phyloP scores from a whole-genome alignment of 768 basidiomycete species.

The Pisolithus microcarpus region DNA sequence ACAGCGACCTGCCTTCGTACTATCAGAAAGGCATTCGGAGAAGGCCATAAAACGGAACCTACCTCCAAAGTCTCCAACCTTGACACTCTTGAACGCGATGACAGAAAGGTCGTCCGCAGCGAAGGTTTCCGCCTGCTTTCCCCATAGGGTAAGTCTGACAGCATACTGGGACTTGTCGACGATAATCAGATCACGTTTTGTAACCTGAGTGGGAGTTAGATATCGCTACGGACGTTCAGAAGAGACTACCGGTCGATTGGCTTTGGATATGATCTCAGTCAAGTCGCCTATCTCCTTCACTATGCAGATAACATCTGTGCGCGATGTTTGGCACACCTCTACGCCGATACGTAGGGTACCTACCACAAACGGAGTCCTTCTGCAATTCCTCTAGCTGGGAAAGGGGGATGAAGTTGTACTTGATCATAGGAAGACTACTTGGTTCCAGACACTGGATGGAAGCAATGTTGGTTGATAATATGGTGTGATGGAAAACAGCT shows the following conservation, averaged over 20 bases:
- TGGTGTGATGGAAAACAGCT: constrained; percentile 10
- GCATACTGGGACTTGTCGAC: constrained; percentile 78
- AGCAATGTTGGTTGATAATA: constrained; percentile 3
- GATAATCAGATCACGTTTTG: constrained; percentile 83
- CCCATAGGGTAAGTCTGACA: constrained; percentile 90
- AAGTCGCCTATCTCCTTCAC: constrained; percentile 73
- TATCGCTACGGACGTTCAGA: not conserved
- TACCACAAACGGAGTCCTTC: constrained; percentile 84
- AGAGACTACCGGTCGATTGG: constrained; percentile 50
- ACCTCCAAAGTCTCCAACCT: constrained; percentile 90
- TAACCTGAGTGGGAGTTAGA: constrained; percentile 42
- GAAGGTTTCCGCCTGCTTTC: constrained; percentile 86
- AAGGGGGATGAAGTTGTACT: constrained; percentile 75
- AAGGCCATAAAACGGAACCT: constrained; percentile 7
- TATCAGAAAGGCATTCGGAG: constrained; percentile 5
- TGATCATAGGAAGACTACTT: constrained; percentile 67
- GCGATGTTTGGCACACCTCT: not conserved
- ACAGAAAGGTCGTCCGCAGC: constrained; percentile 54
- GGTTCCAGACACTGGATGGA: constrained; percentile 70
- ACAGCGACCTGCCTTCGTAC: constrained; percentile 66
- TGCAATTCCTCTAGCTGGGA: constrained; percentile 50
- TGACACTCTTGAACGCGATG: constrained; percentile 90
- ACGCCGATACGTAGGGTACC: constrained; percentile 15
- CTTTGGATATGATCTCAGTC: constrained; percentile 67
- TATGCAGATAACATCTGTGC: constrained; percentile 77